phyloP scores from a whole-genome alignment of 208 protist species.

The Crithidia acanthocephali region DNA sequence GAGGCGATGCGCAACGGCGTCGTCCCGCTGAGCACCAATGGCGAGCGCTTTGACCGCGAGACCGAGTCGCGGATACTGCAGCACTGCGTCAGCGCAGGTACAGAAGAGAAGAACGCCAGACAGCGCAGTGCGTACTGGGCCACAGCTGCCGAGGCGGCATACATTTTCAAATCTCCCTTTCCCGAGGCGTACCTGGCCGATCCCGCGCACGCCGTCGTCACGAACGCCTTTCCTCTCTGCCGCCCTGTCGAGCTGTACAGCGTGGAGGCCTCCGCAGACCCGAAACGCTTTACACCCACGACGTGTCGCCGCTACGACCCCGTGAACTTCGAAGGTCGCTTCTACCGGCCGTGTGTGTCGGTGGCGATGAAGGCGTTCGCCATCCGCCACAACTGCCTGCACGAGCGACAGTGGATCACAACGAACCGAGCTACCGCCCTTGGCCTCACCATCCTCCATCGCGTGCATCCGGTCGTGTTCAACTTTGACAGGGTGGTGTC shows the following conservation, averaged over 20 bases:
- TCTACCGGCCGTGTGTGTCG: constrained; percentile 49
- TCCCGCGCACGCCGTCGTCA: constrained; percentile 13
- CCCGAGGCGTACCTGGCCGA: constrained; percentile 25
- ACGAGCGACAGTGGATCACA: constrained; percentile 62
- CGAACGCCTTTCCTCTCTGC: neutral
- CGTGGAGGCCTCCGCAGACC: constrained; percentile 40
- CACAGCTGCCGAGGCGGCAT: constrained; percentile 57
- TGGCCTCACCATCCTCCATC: constrained; percentile 7
- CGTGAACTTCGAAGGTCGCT: constrained; percentile 48
- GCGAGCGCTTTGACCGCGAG: constrained; percentile 51
- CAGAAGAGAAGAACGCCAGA: too few relatives aligned
- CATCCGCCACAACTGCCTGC: constrained; percentile 52
- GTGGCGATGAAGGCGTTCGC: constrained; percentile 65
- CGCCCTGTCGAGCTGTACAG: constrained; percentile 53
- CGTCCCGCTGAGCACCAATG: constrained; percentile 63
- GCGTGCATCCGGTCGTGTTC: constrained; percentile 21
- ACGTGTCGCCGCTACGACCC: constrained; percentile 71
- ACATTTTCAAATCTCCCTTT: constrained; percentile 58
- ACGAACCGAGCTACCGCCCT: constrained; percentile 14
- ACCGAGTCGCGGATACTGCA: constrained; percentile 33
- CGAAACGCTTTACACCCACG: constrained; percentile 33
- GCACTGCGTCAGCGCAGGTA: too few relatives aligned
- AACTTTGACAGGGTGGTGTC: constrained; percentile 13
- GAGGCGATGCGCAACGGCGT: too few relatives aligned
- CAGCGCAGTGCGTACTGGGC: constrained; percentile 51